Base-by-base conservation (phyloP, 2,329 filamentous ascomycete genomes). In the Fusarium sp. region DNA sequence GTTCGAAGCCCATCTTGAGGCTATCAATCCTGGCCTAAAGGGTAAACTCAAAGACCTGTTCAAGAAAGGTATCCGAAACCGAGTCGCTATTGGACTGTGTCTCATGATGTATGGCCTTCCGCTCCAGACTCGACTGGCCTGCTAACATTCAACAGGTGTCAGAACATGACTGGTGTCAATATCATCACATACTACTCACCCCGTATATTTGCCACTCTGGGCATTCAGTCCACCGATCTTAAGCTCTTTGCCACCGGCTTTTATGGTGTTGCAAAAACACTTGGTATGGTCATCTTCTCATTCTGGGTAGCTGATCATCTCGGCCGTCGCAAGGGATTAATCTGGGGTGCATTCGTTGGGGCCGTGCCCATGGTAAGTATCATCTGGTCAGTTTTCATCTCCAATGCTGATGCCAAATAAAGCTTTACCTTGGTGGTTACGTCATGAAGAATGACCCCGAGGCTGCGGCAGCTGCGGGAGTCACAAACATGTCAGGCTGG, bases 161-260 rank as follows among this genome's bases (percentile, higher is more conserved):
- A 77, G 62, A 72, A 72, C 47, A 67, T 75, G 36, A 74, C 73
- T 10, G 73, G 87, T 52, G 84, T 85, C 62, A 85, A 88, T 72
- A 85, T 88, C 31, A 88, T 89, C 51, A 85, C 85, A 15, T 89
- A 89, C 74, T 89, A 88, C 71, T 65, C 72, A 6, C 70, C 71
- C 14, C 72, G 73, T n/a, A 74, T 80, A 26, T 76, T 81, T 38
- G 73, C 75, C 57, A 77, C 71, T 10, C 73, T 79, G 19, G 80
- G 77, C 5, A 72, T 77, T 33, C 61, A 68, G 0, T 76, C 76
- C 7, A 78, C 77, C 11, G 73, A 68, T 13, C 74, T 70, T 11
- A 75, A 75, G 57, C 73, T 31, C 28, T 31, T 31, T 31, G 28
- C 28, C 5, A 31, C 28, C 10, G 28, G 28, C 10, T 31, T 31